Evolutionary conservation across 2,329 filamentous ascomycete genomes (phyloP), one percentile per base, ranked within the genome.

Genomic region (Pyrenophora tritici-repentis): DNA sequence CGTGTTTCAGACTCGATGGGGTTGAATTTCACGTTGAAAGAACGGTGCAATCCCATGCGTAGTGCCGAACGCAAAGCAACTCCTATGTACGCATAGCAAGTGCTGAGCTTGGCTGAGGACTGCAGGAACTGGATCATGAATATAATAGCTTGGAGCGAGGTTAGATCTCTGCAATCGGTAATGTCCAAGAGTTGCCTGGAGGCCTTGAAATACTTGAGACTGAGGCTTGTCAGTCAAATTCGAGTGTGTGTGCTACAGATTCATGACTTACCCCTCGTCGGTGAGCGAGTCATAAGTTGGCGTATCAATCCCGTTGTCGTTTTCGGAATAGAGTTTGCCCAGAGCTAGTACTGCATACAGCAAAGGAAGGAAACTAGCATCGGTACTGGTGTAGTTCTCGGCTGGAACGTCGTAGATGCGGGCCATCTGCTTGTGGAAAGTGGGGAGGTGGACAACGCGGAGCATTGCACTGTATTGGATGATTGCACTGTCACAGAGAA

Each of bases 381-480:
- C 78, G 10, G 75, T 68, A 49, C 76, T 74, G 13, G 68, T 73
- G 56, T 77, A 79, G 35, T 75, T 68, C 16, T 79, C 78, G 10
- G 70, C 57, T 2, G 88, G 79, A 17, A 79, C 85, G 58, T 88
- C 84, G 72, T 96, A 97, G 33, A 97, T 81, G 47, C 82, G 82
- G 59, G 96, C 86, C 56, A 96, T 82, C 63, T 84, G 86, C 51
- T 83, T 81, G 74, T 88, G 91, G 69, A 96, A 97, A 0, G 85
- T 85, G 0, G 92, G 92, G 42, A 89, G 79, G 66, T 97, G 91
- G 4, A 96, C 83, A 48, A 93, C 86, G 32, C 89, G 84, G 71
- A 88, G 79, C 45, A 88, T 73, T 18, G 82, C 79, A 57, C 83
- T 82, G 24, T 83, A 84, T 66, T 88, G 83, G 50, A 86, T 80